A percentile compares a stretch with the other conserved stretches of the same genome.
These are phyloP conservation scores for Aureobasidium sp. DNA, from an alignment of 2,329 filamentous ascomycete genomes.

Conservation along the genomic window DNA sequence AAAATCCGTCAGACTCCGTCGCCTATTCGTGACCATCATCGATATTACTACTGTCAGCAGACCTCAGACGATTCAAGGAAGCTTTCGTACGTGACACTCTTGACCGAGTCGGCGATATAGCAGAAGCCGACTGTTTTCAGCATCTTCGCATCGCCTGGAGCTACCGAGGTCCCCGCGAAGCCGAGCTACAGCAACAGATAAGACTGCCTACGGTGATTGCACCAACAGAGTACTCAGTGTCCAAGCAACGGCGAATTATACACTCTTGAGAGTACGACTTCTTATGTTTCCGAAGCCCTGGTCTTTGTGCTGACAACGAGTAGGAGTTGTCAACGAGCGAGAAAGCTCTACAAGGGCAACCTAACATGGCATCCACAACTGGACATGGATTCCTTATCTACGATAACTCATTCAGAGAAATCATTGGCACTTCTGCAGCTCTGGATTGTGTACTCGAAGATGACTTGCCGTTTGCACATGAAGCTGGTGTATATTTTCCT, in stretches of 20 bases:
- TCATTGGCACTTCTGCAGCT: slow-evolving; percentile 18
- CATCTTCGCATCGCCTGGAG: not conserved
- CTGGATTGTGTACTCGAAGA: slow-evolving; percentile 18
- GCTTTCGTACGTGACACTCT: not conserved
- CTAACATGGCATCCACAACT: not conserved
- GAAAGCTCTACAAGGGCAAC: not conserved
- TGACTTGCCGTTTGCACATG: slow-evolving; percentile 28
- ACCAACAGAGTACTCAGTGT: not conserved
- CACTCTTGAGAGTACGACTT: not conserved
- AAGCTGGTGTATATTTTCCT: slow-evolving; percentile 28
- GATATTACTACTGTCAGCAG: not conserved
- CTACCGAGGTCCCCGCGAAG: not conserved
- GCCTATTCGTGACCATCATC: not conserved
- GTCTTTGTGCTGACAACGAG: not conserved
- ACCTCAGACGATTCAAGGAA: not conserved
- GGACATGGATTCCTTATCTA: slow-evolving; percentile 20
- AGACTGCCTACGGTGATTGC: not conserved
- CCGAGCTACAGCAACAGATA: not conserved
- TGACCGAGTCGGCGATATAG: not conserved
- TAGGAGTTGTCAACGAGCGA: not conserved
- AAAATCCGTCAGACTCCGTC: not conserved
- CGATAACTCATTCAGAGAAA: slow-evolving; percentile 19
- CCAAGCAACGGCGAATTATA: not conserved
- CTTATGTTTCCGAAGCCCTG: not conserved
- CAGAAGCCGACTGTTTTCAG: not conserved